Evolutionary conservation across 225 moss, liverwort and hornwort species (phyloP).

Genomic region (Physcomitrellopsis africana): DNA sequence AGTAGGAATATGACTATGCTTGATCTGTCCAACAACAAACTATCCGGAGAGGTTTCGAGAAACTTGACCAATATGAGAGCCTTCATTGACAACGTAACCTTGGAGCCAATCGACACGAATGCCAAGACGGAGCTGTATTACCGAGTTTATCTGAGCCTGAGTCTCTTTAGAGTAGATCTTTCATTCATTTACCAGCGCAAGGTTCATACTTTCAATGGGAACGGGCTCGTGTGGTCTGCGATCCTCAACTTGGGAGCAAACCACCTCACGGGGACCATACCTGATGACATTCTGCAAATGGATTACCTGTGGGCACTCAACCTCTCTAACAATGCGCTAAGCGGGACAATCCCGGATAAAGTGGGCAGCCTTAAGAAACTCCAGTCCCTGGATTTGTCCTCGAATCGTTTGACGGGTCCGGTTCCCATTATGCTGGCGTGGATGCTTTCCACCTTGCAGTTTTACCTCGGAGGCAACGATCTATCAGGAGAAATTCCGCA

Average conservation of each 20-base stretch:
- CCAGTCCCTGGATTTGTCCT: conserved; percentile 32
- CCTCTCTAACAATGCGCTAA: conserved; percentile 29
- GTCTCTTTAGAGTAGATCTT: conserved; percentile 16
- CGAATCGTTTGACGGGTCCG: conserved; percentile 26
- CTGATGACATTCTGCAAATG: conserved; percentile 24
- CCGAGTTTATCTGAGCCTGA: not conserved
- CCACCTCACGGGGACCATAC: conserved; percentile 16
- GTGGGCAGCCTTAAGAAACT: conserved; percentile 9
- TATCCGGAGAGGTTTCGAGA: conserved; percentile 26
- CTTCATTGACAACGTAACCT: conserved; percentile 25
- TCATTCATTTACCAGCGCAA: conserved; percentile 15
- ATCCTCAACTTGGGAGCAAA: conserved; percentile 31
- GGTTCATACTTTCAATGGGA: conserved; percentile 23
- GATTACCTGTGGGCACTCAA: conserved; percentile 26
- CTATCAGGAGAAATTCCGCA: conserved; percentile 33
- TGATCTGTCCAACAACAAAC: conserved; percentile 29
- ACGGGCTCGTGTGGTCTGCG: conserved; percentile 15
- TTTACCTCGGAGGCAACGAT: conserved; percentile 24
- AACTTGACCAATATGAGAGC: conserved; percentile 38
- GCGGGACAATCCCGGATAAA: conserved; percentile 21
- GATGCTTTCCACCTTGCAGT: not conserved
- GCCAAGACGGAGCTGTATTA: not conserved
- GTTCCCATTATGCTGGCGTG: conserved; percentile 19
- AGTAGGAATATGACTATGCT: conserved; percentile 27
- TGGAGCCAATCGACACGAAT: not conserved